Evolutionary conservation across 495 filamentous ascomycete species (phyloP).

Genomic region (Trichoderma parareesei): DNA sequence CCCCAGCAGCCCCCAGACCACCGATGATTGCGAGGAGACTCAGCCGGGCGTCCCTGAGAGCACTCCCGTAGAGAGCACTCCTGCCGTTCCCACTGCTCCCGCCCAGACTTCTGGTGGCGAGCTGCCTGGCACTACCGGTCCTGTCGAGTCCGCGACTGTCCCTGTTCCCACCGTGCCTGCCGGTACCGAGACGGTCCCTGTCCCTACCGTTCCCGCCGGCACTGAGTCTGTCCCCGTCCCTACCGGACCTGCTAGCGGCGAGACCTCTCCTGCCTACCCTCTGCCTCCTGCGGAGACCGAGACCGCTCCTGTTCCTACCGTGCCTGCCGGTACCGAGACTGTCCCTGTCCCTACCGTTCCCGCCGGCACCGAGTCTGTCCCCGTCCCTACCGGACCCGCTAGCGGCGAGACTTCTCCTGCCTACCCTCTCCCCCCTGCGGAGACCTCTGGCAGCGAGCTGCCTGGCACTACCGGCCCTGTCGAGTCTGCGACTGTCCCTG

Average conservation of each 20-base stretch:
- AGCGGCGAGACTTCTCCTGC: background rate
- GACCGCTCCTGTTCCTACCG: background rate
- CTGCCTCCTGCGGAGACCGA: background rate
- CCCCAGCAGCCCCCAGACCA: background rate
- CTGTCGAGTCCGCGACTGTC: slow-evolving; percentile 11
- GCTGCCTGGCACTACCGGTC: slow-evolving; percentile 20
- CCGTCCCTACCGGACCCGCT: background rate
- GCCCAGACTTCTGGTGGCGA: slow-evolving; percentile 18
- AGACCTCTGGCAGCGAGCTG: slow-evolving; percentile 17
- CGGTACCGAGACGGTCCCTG: background rate
- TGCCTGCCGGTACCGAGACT: background rate
- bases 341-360: slow-evolving; percentile 13
- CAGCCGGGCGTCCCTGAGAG: background rate
- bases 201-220: background rate
- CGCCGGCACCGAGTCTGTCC: slow-evolving; percentile 9
- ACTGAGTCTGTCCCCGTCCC: background rate
- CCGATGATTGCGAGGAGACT: background rate
- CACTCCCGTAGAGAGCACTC: background rate
- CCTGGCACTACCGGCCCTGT: slow-evolving; percentile 20
- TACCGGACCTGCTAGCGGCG: background rate
- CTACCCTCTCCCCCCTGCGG: slow-evolving; percentile 16
- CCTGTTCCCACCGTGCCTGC: slow-evolving; percentile 4
- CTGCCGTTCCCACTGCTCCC: slow-evolving; percentile 13
- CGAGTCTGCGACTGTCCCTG: background rate
- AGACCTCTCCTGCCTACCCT: too few relatives aligned